Conservation (phyloP, 1,284 basidiomycete species). For the Chalciporus sp. region DNA sequence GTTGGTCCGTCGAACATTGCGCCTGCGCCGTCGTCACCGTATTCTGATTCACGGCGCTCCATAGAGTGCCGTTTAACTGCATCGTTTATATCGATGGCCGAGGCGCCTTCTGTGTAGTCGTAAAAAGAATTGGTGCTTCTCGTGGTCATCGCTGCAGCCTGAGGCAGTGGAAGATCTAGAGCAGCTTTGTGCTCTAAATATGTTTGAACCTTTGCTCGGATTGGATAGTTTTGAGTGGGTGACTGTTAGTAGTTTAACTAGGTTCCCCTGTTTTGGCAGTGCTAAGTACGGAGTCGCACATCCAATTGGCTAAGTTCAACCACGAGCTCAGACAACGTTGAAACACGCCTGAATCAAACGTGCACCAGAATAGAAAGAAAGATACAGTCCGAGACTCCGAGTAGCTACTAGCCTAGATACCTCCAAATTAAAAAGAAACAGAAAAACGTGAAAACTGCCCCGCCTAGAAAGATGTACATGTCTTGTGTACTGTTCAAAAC, state of each 20-base stretch:
- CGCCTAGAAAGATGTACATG: conserved; percentile 87
- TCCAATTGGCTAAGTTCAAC: neutral
- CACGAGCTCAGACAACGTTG: neutral
- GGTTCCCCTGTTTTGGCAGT: conserved; percentile 18
- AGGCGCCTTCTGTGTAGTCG: conserved; percentile 85
- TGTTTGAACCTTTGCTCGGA: neutral
- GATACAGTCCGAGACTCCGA: conserved; percentile 12
- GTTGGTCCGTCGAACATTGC: conserved; percentile 79
- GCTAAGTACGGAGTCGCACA: conserved; percentile 1
- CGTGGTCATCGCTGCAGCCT: conserved; percentile 12
- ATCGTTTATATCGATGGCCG: conserved; percentile 67
- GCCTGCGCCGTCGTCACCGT: conserved; percentile 59
- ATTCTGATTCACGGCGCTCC: conserved; percentile 65
- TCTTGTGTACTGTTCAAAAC: conserved; percentile 75
- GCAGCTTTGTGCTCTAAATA: neutral
- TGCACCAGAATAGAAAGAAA: neutral
- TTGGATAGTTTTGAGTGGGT: no score
- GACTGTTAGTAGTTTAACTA: no score
- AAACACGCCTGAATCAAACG: neutral
- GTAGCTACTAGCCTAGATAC: conserved; percentile 76
- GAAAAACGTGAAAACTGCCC: conserved; percentile 84
- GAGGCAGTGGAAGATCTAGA: neutral
- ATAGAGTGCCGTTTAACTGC: conserved; percentile 52
- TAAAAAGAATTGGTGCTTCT: conserved; percentile 27
- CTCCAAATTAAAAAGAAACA: conserved; percentile 90